Conservation (phyloP, 2,329 filamentous ascomycete species). For the Xylariaceae sp. region DNA sequence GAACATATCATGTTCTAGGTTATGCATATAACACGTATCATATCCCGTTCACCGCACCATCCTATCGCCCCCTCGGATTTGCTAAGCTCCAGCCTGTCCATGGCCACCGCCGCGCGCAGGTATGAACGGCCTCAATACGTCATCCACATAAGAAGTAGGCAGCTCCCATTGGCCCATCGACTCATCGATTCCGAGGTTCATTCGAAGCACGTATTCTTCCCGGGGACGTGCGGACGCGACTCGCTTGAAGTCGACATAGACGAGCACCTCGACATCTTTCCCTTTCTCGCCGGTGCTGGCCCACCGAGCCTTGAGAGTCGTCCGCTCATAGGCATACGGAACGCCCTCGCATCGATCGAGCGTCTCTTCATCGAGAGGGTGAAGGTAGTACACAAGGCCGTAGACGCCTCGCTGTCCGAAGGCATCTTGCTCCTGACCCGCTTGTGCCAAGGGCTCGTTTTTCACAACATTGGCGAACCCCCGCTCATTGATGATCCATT, state of each 20-base stretch:
- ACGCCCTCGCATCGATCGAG: conserved; percentile 60
- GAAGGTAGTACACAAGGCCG: conserved; percentile 52
- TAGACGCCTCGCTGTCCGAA: conserved; percentile 39
- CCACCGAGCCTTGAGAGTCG: conserved; percentile 28
- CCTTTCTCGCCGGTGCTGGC: conserved; percentile 10
- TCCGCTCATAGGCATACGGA: conserved; percentile 50
- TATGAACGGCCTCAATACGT: conserved; percentile 7
- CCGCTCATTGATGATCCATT: conserved; percentile 61
- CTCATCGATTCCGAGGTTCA: conserved; percentile 59
- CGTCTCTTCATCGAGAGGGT: conserved; percentile 41
- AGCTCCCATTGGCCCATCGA: conserved; percentile 48
- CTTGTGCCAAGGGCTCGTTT: too few relatives aligned
- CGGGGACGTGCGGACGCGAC: conserved; percentile 36
- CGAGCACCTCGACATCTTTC: conserved; percentile 45
- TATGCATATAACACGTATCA: too few relatives aligned
- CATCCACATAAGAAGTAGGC: conserved; percentile 44
- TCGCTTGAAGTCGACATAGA: conserved; percentile 52
- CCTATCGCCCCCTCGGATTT: too few relatives aligned
- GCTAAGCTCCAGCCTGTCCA: too few relatives aligned
- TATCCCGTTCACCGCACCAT: too few relatives aligned
- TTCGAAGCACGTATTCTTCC: conserved; percentile 56
- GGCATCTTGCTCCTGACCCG: background rate
- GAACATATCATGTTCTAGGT: too few relatives aligned
- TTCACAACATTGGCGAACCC: conserved; percentile 64
- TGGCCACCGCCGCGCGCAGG: conserved; percentile 1